Percentiles rank a stretch among this genome's conserved stretches.
Evolutionary conservation across 768 basidiomycete genomes (phyloP).

Genomic region (Mycena leptocephala): DNA sequence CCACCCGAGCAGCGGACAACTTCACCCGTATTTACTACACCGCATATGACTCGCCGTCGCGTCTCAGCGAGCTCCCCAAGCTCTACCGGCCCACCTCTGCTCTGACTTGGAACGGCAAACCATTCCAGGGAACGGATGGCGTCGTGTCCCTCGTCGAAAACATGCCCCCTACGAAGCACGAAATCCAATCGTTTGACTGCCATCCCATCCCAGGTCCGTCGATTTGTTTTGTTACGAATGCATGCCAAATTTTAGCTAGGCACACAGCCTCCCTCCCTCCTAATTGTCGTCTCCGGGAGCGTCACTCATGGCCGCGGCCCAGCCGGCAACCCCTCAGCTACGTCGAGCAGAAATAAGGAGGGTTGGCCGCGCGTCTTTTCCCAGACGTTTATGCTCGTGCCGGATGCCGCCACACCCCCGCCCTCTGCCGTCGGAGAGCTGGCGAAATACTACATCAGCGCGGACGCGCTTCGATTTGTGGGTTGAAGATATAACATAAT

Average conservation of each 20-base stretch:
- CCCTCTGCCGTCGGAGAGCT: constrained; percentile 79
- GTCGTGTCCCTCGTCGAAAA: constrained; percentile 76
- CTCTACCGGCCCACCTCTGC: constrained; percentile 87
- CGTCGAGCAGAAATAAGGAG: constrained; percentile 71
- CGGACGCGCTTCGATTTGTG: constrained; percentile 88
- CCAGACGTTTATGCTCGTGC: constrained; percentile 90
- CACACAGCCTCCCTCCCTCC: constrained; percentile 82
- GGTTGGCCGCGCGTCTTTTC: constrained; percentile 90
- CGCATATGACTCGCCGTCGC: constrained; percentile 86
- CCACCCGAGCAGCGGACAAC: constrained; percentile 86
- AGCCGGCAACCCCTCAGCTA: constrained; percentile 69
- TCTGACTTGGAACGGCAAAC: constrained; percentile 89
- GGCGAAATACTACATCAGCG: constrained; percentile 86
- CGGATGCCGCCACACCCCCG: constrained; percentile 74
- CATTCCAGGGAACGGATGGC: constrained; percentile 81
- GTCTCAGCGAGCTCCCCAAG: constrained; percentile 82
- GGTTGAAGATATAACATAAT: constrained; percentile 57
- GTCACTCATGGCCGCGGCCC: constrained; percentile 81
- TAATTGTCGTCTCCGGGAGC: constrained; percentile 86
- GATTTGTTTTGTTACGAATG: background rate
- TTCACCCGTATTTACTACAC: constrained; percentile 89
- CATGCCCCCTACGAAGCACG: constrained; percentile 88
- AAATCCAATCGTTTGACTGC: constrained; percentile 91
- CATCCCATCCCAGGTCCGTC: constrained; percentile 87
- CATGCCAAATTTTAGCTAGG: constrained; percentile 57